Evolutionary conservation across 2,329 filamentous ascomycete species (phyloP).

Genomic region (Stagonosporopsis vannaccii): DNA sequence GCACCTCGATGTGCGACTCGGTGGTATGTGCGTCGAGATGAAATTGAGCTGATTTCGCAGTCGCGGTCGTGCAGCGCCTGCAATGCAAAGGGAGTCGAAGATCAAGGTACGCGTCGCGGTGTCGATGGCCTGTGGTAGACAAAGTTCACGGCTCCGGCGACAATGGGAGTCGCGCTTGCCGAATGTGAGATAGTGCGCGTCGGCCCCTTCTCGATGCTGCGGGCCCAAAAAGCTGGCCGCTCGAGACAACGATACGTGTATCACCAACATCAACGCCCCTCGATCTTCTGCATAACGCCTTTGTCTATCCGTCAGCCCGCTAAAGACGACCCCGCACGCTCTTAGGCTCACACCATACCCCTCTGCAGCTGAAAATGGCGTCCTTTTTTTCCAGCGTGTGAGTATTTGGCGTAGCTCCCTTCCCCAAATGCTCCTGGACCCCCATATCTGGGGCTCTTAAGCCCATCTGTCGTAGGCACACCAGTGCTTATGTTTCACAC

Average conservation of each 20-base stretch:
- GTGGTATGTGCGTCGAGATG: neutral
- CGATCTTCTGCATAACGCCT: slow-evolving; percentile 31
- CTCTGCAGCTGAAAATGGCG: slow-evolving; percentile 40
- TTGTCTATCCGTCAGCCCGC: slow-evolving; percentile 21
- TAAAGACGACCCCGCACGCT: slow-evolving; percentile 10
- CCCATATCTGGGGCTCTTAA: slow-evolving; percentile 35
- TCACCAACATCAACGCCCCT: slow-evolving; percentile 38
- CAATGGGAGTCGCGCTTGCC: slow-evolving; percentile 27
- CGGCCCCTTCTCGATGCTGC: slow-evolving; percentile 41
- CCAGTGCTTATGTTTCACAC: slow-evolving; percentile 34
- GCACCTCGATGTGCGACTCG: slow-evolving; percentile 10
- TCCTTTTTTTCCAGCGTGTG: slow-evolving; percentile 54
- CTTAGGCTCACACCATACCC: slow-evolving; percentile 15
- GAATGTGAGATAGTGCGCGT: slow-evolving; percentile 29
- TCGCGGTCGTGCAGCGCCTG: neutral
- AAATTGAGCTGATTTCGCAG: slow-evolving; percentile 2
- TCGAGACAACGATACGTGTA: slow-evolving; percentile 36
- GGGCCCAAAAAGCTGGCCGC: slow-evolving; percentile 34
- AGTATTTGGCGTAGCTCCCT: slow-evolving; percentile 48
- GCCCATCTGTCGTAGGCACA: slow-evolving; percentile 38
- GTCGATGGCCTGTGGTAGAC: slow-evolving; percentile 19
- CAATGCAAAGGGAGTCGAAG: neutral
- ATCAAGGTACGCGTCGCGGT: slow-evolving; percentile 16
- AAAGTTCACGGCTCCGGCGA: slow-evolving; percentile 35
- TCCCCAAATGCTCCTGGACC: slow-evolving; percentile 36